Base-by-base conservation (phyloP, 305 asterid genomes). In the Fraxinus platypoda region DNA sequence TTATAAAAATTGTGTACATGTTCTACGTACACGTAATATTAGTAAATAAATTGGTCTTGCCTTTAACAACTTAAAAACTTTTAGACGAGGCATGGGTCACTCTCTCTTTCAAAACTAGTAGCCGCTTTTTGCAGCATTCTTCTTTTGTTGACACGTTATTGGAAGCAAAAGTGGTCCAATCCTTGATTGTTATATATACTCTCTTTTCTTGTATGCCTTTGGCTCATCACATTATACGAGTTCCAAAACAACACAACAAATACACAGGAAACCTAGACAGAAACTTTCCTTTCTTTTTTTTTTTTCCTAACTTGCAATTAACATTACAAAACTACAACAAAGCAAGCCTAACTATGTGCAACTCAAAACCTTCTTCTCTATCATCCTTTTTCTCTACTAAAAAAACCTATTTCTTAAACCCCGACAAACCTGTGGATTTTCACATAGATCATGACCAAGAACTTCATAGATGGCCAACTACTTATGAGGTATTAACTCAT, bases 381-480 rank as follows among this genome's bases (percentile, higher is more conserved):
- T 87, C 93, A 81, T 81, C 95, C 82, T 90, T 87, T 64, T 81
- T 87, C 82, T 77, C 91, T 34, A 52, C 89, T 80, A 84, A 74
- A 28, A 90, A 90, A 86, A 84, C 66, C 85, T 93, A 87, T 52
- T 86, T 90, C 88, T 66, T 85, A 78, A 88, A 84, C 89, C 92
- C 93, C 87, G 87, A 71, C 84, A 90, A 83, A 79, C 70, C 78
- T 82, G 84, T 84, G 88, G 91, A 88, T 87, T 78, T 82, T 83
- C 84, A 38, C 82, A 30, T 38, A 4, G 93, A 86, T 71, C 89
- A 85, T 74, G 87, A 80, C 81, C 88, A 89, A 49, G 80, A 86
- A 68, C 94, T 93, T 71, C 93, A 88, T 79, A 88, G 91, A 81
- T 94, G 99, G 98, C 98, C 99, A 41, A 91, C 85, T 81, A 72